Percentiles rank a stretch among this genome's conserved stretches.
phyloP scores from a whole-genome alignment of 495 filamentous ascomycete genomes.

The Penicillium fimorum region DNA sequence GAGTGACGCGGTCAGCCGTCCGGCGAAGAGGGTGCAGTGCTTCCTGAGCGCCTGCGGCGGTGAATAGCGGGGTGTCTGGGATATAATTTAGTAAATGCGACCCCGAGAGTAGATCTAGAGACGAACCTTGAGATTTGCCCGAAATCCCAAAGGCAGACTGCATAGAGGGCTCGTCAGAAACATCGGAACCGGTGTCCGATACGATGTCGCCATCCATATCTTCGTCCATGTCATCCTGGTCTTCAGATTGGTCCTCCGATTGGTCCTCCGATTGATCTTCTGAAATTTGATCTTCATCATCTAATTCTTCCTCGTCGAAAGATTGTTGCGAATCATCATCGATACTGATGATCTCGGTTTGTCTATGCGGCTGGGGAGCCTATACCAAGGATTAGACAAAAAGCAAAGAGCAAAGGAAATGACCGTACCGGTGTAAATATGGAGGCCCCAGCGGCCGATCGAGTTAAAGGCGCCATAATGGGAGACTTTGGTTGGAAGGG shows the following conservation, averaged over 20 bases:
- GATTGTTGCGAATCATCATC: constrained; percentile 35
- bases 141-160: constrained; percentile 16
- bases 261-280: constrained; percentile 15
- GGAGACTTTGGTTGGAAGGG: constrained; percentile 10
- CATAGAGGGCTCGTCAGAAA: constrained; percentile 21
- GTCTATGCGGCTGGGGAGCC: constrained; percentile 24
- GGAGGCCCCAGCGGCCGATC: constrained; percentile 19
- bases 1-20: constrained; percentile 59
- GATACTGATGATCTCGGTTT: constrained; percentile 43
- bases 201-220: constrained; percentile 21
- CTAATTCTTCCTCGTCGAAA: constrained; percentile 27
- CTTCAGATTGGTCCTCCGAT: constrained; percentile 19
- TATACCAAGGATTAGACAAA: constrained; percentile 25
- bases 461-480: constrained; percentile 34
- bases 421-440: constrained; percentile 20
- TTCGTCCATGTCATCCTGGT: constrained; percentile 31
- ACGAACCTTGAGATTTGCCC: constrained; percentile 21
- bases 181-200: constrained; percentile 21
- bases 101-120: not conserved
- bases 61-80: constrained; percentile 40
- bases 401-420: not conserved
- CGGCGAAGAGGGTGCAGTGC: constrained; percentile 54
- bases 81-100: constrained; percentile 18
- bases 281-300: constrained; percentile 9
- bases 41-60: constrained; percentile 49